Evolutionary conservation across 805 yeast species (phyloP), one percentile per base, ranked within the genome.

Genomic region (Kurtzmaniella fragi): DNA sequence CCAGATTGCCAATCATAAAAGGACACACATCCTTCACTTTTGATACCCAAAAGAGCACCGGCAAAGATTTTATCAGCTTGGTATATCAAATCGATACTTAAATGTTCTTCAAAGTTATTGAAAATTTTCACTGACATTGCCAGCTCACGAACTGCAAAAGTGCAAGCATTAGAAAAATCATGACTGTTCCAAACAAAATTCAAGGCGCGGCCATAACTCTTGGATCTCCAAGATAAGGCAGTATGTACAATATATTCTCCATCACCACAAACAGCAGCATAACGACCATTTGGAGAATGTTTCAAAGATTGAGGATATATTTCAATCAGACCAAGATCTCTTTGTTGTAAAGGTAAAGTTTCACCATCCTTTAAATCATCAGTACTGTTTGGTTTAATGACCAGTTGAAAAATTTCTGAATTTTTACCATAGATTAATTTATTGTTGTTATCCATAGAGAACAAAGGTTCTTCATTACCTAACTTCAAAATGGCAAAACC

Each of bases 211-310:
- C 98, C 98, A 62, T 85, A 93, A 36, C 89, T 74, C 67, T 89
- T 93, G 55, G 91, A 89, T 70, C 99, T 80, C 99, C 99, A 93
- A 1, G 98, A 98, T 53, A 93, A 75, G 1, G 99, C 91, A 2
- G 98, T 90, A 66, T 91, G 93, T 39, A 93, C 83, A 52, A 91
- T 87, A 61, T 88, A 91, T 64, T 93, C 99, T 43, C 96, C 97
- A 65, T 93, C 99, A 57, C 99, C 99, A 34, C 91, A 84, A 36
- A 93, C 96, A 20, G 98, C 84, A 30, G 90, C 97, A 59, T 85
- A 93, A 62, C 96, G 80, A 47, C 99, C 99, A 59, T 93, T 93
- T 46, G 98, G 97, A 33, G 98, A 91, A 63, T 93, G 99, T 36
- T 74, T 68, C 54, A 93, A 73, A 43, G 84, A 75, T 45, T 85